Conservation (phyloP, 148 eudicot genomes). For the Hydrangea macrophylla region DNA sequence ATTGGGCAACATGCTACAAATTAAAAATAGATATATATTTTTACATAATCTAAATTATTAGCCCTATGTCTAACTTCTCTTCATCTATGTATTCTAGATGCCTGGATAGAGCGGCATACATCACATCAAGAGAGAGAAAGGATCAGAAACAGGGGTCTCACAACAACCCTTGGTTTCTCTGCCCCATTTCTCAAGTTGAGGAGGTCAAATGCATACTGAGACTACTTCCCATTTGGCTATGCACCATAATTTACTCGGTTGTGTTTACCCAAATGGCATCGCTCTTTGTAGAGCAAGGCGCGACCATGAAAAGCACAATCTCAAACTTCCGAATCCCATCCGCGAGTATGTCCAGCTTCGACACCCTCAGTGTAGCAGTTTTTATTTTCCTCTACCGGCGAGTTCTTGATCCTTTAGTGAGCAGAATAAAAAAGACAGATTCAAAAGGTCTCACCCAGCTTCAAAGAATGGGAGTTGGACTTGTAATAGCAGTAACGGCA, state of each 20-base stretch:
- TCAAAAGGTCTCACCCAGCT: constrained; percentile 71
- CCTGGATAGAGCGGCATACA: constrained; percentile 71
- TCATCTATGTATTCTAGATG: constrained; percentile 37
- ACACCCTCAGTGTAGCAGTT: constrained; percentile 74
- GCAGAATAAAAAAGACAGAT: constrained; percentile 40
- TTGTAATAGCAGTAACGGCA: constrained; percentile 71
- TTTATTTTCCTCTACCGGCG: constrained; percentile 62
- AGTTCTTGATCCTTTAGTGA: constrained; percentile 55
- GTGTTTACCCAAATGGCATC: constrained; percentile 96
- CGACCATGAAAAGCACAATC: constrained; percentile 60
- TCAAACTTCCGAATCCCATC: constrained; percentile 72
- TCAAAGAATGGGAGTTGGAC: constrained; percentile 90
- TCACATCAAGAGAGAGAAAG: constrained; percentile 43
- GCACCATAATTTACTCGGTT: constrained; percentile 85
- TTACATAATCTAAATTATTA: too few relatives aligned
- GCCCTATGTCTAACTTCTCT: constrained; percentile 19
- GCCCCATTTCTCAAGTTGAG: constrained; percentile 84
- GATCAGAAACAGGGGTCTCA: constrained; percentile 23
- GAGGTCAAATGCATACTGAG: constrained; percentile 84
- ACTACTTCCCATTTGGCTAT: constrained; percentile 82
- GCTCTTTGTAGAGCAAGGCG: constrained; percentile 86
- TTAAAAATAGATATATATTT: too few relatives aligned
- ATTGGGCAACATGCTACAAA: too few relatives aligned
- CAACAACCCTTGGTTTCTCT: constrained; percentile 75
- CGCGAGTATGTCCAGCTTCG: constrained; percentile 94